These are phyloP conservation scores for Pseudocercospora vitis DNA, from an alignment of 2,329 filamentous ascomycete species.

Conservation along the genomic window DNA sequence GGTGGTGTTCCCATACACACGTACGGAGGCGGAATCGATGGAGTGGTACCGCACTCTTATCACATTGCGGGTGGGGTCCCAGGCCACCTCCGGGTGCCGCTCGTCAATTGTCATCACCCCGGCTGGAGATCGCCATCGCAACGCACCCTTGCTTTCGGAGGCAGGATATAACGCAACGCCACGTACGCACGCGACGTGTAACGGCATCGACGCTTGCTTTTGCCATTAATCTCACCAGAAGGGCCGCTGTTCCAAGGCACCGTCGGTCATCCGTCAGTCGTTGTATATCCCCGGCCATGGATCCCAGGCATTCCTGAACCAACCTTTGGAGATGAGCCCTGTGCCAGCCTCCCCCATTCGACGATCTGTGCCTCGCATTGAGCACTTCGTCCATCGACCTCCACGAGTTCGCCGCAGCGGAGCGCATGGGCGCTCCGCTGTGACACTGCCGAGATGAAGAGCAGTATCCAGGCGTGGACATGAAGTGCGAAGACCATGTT, in stretches of 20 bases:
- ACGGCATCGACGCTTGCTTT: not conserved
- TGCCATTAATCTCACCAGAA: slow-evolving; percentile 5
- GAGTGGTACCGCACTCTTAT: not conserved
- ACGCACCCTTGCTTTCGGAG: not conserved
- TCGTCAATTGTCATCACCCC: slow-evolving; percentile 4
- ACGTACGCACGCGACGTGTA: slow-evolving; percentile 3
- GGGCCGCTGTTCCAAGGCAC: not conserved
- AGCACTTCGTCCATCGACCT: not conserved
- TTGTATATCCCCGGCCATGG: not conserved
- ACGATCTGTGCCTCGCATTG: slow-evolving; percentile 2
- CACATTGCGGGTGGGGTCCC: slow-evolving; percentile 1
- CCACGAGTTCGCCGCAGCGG: not conserved
- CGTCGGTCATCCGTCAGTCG: not conserved
- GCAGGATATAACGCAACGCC: not conserved
- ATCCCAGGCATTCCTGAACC: slow-evolving; percentile 1
- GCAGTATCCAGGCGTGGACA: not conserved
- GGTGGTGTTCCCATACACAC: not conserved
- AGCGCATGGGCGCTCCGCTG: not conserved
- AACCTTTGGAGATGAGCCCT: not conserved
- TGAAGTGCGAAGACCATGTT: not conserved
- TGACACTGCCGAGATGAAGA: not conserved
- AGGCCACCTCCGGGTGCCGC: too few relatives aligned
- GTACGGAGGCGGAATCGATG: not conserved
- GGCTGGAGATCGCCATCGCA: not conserved
- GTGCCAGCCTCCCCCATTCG: slow-evolving; percentile 3